Evolutionary conservation across 2,329 filamentous ascomycete genomes (phyloP).

Genomic region (Colletotrichum godetiae): DNA sequence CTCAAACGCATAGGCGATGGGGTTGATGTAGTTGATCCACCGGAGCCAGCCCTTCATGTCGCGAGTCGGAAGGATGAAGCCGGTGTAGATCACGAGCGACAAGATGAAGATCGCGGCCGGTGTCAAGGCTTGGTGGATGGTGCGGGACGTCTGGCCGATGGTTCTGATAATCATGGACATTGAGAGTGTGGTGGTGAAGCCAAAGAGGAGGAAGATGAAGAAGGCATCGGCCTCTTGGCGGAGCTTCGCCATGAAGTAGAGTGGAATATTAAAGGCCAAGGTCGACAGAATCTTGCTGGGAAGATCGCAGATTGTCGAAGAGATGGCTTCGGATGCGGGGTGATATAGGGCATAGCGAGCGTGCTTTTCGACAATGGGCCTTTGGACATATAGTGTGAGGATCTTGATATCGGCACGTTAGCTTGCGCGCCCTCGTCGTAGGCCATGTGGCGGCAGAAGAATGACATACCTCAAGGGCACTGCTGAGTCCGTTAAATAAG

Average conservation of each 20-base stretch:
- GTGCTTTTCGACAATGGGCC: slow-evolving; percentile 44
- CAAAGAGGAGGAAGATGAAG: slow-evolving; percentile 65
- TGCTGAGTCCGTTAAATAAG: slow-evolving; percentile 46
- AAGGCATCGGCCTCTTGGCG: slow-evolving; percentile 64
- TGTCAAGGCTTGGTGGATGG: slow-evolving; percentile 63
- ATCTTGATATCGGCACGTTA: slow-evolving; percentile 14
- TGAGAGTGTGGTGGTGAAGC: slow-evolving; percentile 57
- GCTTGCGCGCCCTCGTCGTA: neutral
- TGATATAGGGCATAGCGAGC: slow-evolving; percentile 46
- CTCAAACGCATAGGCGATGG: slow-evolving; percentile 71
- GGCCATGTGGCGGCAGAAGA: too few species aligned
- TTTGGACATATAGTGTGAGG: slow-evolving; percentile 38
- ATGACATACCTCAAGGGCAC: slow-evolving; percentile 35
- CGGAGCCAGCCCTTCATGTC: slow-evolving; percentile 54
- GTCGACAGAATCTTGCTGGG: slow-evolving; percentile 55
- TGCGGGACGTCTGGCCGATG: slow-evolving; percentile 60
- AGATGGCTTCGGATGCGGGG: slow-evolving; percentile 38
- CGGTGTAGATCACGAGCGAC: slow-evolving; percentile 65
- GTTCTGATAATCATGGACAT: slow-evolving; percentile 65
- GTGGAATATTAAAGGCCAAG: slow-evolving; percentile 68
- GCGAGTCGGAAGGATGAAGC: slow-evolving; percentile 57
- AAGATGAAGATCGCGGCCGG: slow-evolving; percentile 63
- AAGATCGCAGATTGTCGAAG: slow-evolving; percentile 22
- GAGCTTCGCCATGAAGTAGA: slow-evolving; percentile 76
- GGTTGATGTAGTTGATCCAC: slow-evolving; percentile 69